A percentile compares a stretch with the other conserved stretches of the same genome.
Conservation (phyloP, 2,329 filamentous ascomycete species). For the Dactylonectria macrodidyma region DNA sequence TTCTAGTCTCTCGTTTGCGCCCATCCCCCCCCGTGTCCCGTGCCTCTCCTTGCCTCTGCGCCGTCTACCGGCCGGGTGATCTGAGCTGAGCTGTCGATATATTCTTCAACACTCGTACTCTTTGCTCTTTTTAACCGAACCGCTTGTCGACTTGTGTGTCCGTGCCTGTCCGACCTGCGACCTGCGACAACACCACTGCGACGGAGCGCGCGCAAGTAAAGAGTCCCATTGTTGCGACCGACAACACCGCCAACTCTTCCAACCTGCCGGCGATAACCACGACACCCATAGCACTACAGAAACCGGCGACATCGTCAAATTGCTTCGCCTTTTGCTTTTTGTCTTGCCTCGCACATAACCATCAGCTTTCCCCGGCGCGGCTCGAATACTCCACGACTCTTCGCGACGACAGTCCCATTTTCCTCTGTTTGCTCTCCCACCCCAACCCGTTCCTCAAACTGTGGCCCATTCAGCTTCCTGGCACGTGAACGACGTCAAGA, state of each 20-base stretch:
- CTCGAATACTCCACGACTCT: conserved; percentile 28
- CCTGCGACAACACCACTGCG: conserved; percentile 26
- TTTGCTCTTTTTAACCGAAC: background rate
- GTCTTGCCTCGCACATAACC: conserved; percentile 15
- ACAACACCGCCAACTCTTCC: conserved; percentile 1
- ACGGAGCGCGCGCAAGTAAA: conserved; percentile 37
- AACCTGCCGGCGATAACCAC: conserved; percentile 7
- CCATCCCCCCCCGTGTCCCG: conserved; percentile 42
- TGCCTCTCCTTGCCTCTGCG: conserved; percentile 39
- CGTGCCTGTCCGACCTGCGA: conserved; percentile 29
- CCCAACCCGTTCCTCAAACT: conserved; percentile 6
- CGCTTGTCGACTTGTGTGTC: conserved; percentile 4
- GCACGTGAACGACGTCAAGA: background rate
- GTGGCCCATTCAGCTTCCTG: background rate
- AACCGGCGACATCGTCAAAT: background rate
- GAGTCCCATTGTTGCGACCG: conserved; percentile 38
- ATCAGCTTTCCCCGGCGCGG: background rate
- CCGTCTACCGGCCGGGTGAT: conserved; percentile 39
- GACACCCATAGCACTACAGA: background rate
- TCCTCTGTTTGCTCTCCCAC: conserved; percentile 27
- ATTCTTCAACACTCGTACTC: background rate
- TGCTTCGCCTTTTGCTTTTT: conserved; percentile 28
- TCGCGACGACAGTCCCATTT: conserved; percentile 22
- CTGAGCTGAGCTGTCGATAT: conserved; percentile 36
- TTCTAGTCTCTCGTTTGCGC: conserved; percentile 54